Evolutionary conservation across 2,329 filamentous ascomycete genomes (phyloP).

Genomic region (Hymenoscyphus scutula): DNA sequence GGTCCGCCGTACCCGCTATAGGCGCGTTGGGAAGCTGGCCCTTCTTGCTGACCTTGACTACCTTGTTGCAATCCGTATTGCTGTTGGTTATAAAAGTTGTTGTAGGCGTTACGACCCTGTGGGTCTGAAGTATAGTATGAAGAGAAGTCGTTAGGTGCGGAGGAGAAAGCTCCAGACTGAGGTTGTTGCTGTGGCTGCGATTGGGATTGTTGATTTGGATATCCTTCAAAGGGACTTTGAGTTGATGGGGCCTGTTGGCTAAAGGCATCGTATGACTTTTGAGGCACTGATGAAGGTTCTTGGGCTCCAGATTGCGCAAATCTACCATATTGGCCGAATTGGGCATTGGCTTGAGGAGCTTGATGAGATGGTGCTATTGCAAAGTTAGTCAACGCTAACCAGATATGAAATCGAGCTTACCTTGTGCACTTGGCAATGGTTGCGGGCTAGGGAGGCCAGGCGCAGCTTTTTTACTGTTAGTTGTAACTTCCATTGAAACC

Average conservation of each 20-base stretch:
- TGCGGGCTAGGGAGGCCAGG: slow-evolving; percentile 38
- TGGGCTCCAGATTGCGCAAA: slow-evolving; percentile 61
- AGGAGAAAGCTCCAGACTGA: slow-evolving; percentile 66
- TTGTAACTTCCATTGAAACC: slow-evolving; percentile 7
- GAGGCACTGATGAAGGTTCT: slow-evolving; percentile 58
- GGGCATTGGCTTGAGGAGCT: slow-evolving; percentile 32
- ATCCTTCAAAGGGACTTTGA: slow-evolving; percentile 60
- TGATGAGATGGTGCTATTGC: slow-evolving; percentile 28
- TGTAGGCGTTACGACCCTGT: slow-evolving; percentile 70
- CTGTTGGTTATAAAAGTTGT: slow-evolving; percentile 66
- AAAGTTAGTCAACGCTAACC: not conserved
- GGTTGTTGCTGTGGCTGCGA: slow-evolving; percentile 52
- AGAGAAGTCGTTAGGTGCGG: slow-evolving; percentile 75
- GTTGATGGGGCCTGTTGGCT: slow-evolving; percentile 65
- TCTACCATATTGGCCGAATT: slow-evolving; percentile 65
- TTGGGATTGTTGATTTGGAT: slow-evolving; percentile 58
- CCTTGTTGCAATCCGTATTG: slow-evolving; percentile 51
- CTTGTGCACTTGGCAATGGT: slow-evolving; percentile 39
- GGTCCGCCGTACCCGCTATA: slow-evolving; percentile 72
- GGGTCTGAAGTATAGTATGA: slow-evolving; percentile 81
- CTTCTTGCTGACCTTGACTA: slow-evolving; percentile 70
- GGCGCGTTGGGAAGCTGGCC: slow-evolving; percentile 66
- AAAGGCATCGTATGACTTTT: slow-evolving; percentile 88
- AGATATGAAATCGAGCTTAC: slow-evolving; percentile 26
- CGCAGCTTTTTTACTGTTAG: slow-evolving; percentile 27